A percentile compares a stretch with the other conserved stretches of the same genome.
Conservation (phyloP, 1,139 yeast species). For the Pichia sp. region DNA sequence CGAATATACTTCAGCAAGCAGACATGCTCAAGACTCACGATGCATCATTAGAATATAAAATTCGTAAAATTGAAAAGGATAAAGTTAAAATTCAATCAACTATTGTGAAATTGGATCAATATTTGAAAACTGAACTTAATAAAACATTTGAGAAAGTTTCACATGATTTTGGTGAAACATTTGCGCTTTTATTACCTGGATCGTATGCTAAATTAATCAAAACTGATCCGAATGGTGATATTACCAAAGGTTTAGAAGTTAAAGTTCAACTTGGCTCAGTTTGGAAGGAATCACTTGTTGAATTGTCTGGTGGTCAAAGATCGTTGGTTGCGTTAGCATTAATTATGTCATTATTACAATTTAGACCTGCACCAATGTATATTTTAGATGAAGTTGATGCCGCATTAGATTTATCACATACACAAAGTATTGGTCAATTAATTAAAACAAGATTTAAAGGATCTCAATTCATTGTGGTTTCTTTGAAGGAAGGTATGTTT, state of each 20-base stretch:
- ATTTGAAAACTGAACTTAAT: conserved; percentile 76
- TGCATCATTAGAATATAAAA: conserved; percentile 67
- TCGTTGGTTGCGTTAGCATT: conserved; percentile 87
- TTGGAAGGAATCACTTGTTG: conserved; percentile 95
- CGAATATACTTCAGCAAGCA: conserved; percentile 88
- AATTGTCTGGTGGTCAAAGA: conserved; percentile 94
- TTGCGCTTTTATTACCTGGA: conserved; percentile 82
- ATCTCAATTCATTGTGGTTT: conserved; percentile 92
- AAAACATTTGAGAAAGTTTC: conserved; percentile 84
- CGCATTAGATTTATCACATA: conserved; percentile 92
- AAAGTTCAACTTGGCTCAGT: conserved; percentile 85
- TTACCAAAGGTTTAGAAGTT: conserved; percentile 87
- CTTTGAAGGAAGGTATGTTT: conserved; percentile 96
- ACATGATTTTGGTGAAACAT: conserved; percentile 85
- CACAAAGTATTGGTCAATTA: conserved; percentile 94
- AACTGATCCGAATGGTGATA: conserved; percentile 60
- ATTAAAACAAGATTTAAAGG: conserved; percentile 93
- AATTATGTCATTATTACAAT: conserved; percentile 92
- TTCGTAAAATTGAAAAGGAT: conserved; percentile 83
- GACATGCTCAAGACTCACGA: conserved; percentile 92
- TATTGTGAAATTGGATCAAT: conserved; percentile 75
- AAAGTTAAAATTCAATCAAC: conserved; percentile 87
- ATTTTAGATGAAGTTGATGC: conserved; percentile 99
- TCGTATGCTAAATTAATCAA: conserved; percentile 88
- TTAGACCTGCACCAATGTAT: conserved; percentile 93